A percentile compares a stretch with the other conserved stretches of the same genome.
These are phyloP conservation scores for Salvia miltiorrhiza DNA, from an alignment of 257 asterid species.

Conservation along the genomic window DNA sequence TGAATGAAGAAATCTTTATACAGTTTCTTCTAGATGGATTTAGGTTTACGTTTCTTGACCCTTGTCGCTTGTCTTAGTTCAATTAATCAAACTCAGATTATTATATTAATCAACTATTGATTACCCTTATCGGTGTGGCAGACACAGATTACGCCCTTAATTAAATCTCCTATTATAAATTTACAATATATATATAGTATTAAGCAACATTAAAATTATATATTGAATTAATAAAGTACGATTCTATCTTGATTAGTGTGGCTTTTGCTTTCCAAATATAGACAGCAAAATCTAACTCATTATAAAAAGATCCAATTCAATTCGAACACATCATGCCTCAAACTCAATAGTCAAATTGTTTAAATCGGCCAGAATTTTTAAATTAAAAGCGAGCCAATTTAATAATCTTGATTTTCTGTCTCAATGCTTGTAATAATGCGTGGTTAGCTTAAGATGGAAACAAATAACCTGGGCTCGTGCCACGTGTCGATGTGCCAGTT, in stretches of 20 bases:
- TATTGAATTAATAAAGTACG: not conserved
- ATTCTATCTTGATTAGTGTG: not conserved
- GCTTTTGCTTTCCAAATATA: constrained; percentile 23
- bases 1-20: not conserved
- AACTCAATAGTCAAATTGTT: not conserved
- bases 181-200: no score
- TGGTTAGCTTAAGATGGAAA: constrained; percentile 24
- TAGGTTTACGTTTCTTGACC: not conserved
- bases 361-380: not conserved
- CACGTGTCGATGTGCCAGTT: constrained; percentile 26
- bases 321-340: constrained; percentile 12
- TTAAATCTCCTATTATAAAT: not conserved
- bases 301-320: not conserved
- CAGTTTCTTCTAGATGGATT: constrained; percentile 3
- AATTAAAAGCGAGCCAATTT: not conserved
- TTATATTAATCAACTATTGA: not conserved
- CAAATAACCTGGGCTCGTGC: constrained; percentile 27
- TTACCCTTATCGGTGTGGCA: not conserved
- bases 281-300: constrained; percentile 19
- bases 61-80: not conserved
- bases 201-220: not conserved
- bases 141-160: not conserved
- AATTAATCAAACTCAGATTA: not conserved
- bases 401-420: constrained; percentile 9
- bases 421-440: constrained; percentile 19